Evolutionary conservation across 306 rosid species (phyloP), one percentile per base, ranked within the genome.

Genomic region (Purshia tridentata): DNA sequence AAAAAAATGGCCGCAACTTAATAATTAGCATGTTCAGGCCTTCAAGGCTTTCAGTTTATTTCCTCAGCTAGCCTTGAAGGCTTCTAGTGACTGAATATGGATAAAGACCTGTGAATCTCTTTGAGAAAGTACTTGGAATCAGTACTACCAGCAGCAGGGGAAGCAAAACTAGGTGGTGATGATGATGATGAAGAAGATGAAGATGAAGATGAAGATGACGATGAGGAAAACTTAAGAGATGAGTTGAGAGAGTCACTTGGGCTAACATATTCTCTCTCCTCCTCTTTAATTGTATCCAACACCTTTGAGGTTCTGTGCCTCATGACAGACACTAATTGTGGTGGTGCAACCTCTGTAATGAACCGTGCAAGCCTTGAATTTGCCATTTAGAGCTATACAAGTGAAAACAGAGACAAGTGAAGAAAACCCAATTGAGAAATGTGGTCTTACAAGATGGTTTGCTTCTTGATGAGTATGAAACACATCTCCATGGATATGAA

Each of bases 261-360:
- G 57, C 74, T 19, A 35, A 11, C 50, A 66, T 71, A 47, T 46
- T 92, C 98, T 81, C 84, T 87, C 59, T 89, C 98, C 55, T 93
- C 98, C 85, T 93, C 97, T 12, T 56, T 81, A 40, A 93, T 93
- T 19, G 98, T 93, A 50, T 93, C 98, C 85, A 93, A 47, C 91
- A 89, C 92, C 79, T 91, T 89, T 9, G 90, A 74, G 8, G 96
- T 83, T 79, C 91, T 86, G 6, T 75, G 82, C 79, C 98, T 91
- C 84, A 94, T 91, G 70, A 94, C 96, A 69, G 78, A 84, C 69
- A 94, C 86, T 81, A 89, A 81, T 23, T 91, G 95, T 23, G 98
- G 95, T n/a, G 98, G 98, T 37, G 98, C 97, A 7, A 85, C 98
- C 81, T 94, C 97, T 72, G 87, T 81, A 55, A 94, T 74, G 75